These are phyloP conservation scores for Teunomyces stri DNA, from an alignment of 805 yeast genomes.

Conservation along the genomic window DNA sequence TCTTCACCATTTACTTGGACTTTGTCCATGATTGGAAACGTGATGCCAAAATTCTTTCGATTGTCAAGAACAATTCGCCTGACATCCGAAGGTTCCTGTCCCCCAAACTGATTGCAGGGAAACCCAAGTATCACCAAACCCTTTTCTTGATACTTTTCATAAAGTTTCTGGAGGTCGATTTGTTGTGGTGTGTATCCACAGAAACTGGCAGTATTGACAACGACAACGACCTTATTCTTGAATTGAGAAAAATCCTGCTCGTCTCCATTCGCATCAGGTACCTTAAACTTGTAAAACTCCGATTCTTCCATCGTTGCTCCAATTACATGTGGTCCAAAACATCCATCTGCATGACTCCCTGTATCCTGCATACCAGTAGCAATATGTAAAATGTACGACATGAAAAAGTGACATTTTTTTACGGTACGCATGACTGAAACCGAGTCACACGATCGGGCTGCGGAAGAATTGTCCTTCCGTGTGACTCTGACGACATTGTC, in stretches of 20 bases:
- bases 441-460: not conserved
- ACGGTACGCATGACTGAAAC: not conserved
- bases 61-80: conserved; percentile 23
- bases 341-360: no score
- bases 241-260: conserved; percentile 11
- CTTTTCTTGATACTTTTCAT: conserved; percentile 58
- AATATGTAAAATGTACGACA: no score
- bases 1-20: conserved; percentile 35
- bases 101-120: conserved; percentile 89
- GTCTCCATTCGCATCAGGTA: conserved; percentile 7
- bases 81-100: conserved; percentile 70
- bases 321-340: no score
- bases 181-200: conserved; percentile 52
- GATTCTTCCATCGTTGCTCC: not conserved
- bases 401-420: not conserved
- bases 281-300: conserved; percentile 7
- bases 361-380: not conserved
- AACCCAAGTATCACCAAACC: conserved; percentile 75
- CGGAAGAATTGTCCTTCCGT: not conserved
- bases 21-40: conserved; percentile 39
- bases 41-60: conserved; percentile 25
- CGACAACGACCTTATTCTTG: conserved; percentile 20
- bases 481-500: not conserved
- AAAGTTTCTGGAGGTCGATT: conserved; percentile 63
- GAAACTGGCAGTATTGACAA: conserved; percentile 30